phyloP scores from a whole-genome alignment of 1,139 yeast species.

The Debaryomycetaceae sp. region DNA sequence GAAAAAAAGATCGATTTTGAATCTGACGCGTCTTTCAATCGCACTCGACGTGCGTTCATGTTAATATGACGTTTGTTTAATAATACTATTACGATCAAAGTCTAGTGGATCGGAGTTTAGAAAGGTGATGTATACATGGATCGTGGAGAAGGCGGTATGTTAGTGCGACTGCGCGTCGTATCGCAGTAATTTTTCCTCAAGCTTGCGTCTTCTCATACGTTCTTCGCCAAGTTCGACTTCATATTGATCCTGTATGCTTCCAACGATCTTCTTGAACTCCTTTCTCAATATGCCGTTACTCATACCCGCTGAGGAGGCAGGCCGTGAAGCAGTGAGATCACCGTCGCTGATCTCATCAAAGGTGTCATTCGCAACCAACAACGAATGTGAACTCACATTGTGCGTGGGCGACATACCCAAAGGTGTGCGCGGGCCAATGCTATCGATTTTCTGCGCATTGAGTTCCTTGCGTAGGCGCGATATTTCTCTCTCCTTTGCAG shows the following conservation, averaged over 20 bases:
- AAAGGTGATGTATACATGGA: no score
- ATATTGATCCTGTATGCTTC: conserved; percentile 59
- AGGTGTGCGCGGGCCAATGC: conserved; percentile 28
- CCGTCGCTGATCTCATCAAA: conserved; percentile 12
- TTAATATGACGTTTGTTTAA: no score
- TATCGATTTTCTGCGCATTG: conserved; percentile 46
- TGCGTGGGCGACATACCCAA: conserved; percentile 8
- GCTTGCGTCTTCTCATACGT: conserved; percentile 48
- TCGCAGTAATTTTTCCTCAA: conserved; percentile 32
- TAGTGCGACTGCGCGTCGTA: no score
- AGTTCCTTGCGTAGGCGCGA: conserved; percentile 44
- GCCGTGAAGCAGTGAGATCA: conserved; percentile 2
- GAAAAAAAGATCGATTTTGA: no score
- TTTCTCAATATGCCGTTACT: conserved; percentile 53
- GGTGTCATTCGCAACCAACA: conserved; percentile 2
- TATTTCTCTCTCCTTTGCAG: conserved; percentile 43
- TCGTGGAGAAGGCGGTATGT: no score
- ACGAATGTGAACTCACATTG: conserved; percentile 4
- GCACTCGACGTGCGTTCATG: no score
- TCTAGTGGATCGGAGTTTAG: neutral
- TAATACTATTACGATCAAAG: neutral
- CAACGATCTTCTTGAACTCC: conserved; percentile 67
- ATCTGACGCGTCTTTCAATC: no score
- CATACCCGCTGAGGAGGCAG: conserved; percentile 19
- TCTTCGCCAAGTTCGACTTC: conserved; percentile 57